Evolutionary conservation across 1,284 basidiomycete species (phyloP).

Genomic region (Leccinum fallax): DNA sequence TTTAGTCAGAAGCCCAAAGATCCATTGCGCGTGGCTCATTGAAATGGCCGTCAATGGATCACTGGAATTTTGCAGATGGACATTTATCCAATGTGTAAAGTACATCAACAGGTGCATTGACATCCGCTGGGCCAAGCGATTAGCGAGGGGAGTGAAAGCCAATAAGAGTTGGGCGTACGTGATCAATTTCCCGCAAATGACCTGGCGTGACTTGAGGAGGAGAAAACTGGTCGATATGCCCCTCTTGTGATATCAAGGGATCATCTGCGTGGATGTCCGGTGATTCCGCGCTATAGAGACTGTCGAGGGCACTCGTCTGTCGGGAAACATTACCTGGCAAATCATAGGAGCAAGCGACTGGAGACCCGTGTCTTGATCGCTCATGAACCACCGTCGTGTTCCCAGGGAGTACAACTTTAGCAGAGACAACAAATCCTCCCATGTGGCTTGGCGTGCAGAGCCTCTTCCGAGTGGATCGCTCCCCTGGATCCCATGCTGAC

Average conservation of each 20-base stretch:
- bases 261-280: background rate
- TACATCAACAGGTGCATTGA: slow-evolving; percentile 80
- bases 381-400: slow-evolving; percentile 6
- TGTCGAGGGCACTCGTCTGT: background rate
- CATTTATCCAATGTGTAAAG: slow-evolving; percentile 78
- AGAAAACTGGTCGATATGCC: background rate
- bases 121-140: slow-evolving; percentile 49
- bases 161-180: slow-evolving; percentile 44
- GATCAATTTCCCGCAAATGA: slow-evolving; percentile 60
- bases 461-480: slow-evolving; percentile 30
- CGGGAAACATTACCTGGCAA: background rate
- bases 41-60: slow-evolving; percentile 49
- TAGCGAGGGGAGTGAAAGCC: slow-evolving; percentile 4
- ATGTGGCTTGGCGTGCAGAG: slow-evolving; percentile 29
- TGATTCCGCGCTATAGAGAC: background rate
- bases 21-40: slow-evolving; percentile 77
- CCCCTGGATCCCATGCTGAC: slow-evolving; percentile 57
- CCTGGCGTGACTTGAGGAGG: slow-evolving; percentile 45
- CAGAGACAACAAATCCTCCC: slow-evolving; percentile 41
- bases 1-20: slow-evolving; percentile 77
- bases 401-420: slow-evolving; percentile 15
- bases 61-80: slow-evolving; percentile 52
- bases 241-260: background rate
- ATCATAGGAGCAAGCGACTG: background rate
- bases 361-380: slow-evolving; percentile 6